Conservation (phyloP, 176 grass and related monocot genomes). For the Hordeum vulgare region DNA sequence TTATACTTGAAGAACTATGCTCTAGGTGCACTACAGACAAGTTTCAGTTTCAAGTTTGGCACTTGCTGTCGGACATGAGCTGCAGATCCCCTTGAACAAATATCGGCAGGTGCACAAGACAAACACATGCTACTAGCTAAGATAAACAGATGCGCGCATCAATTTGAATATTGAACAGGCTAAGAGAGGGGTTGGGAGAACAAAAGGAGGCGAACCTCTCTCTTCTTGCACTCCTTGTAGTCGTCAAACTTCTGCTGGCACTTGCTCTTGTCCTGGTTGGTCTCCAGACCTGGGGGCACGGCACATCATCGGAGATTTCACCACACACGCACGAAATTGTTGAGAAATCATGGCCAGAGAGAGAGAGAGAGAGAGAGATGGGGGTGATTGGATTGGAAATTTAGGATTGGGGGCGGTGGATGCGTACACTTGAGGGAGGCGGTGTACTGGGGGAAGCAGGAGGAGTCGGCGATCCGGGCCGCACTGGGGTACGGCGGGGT, state of each 20-base stretch:
- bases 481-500: constrained; percentile 51
- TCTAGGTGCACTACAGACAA: neutral
- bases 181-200: neutral
- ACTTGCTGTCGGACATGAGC: neutral
- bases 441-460: constrained; percentile 79
- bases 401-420: neutral
- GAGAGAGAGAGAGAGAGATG: rapidly evolving
- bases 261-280: constrained; percentile 75
- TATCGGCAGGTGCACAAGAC: neutral
- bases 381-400: neutral
- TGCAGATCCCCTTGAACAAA: neutral
- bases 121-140: neutral
- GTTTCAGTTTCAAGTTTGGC: neutral
- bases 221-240: constrained; percentile 96
- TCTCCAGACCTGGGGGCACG: constrained; percentile 55
- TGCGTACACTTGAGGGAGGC: constrained; percentile 81
- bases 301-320: neutral
- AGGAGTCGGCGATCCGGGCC: constrained; percentile 61
- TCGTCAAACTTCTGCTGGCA: constrained; percentile 85
- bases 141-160: neutral
- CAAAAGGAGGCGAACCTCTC: constrained; percentile 41
- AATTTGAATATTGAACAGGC: neutral
- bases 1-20: neutral
- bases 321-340: neutral
- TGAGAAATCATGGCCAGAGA: too few species aligned